Evolutionary conservation across 2,329 filamentous ascomycete genomes (phyloP), one percentile per base, ranked within the genome.

Genomic region (Stachybotrys chlorohalonatus): DNA sequence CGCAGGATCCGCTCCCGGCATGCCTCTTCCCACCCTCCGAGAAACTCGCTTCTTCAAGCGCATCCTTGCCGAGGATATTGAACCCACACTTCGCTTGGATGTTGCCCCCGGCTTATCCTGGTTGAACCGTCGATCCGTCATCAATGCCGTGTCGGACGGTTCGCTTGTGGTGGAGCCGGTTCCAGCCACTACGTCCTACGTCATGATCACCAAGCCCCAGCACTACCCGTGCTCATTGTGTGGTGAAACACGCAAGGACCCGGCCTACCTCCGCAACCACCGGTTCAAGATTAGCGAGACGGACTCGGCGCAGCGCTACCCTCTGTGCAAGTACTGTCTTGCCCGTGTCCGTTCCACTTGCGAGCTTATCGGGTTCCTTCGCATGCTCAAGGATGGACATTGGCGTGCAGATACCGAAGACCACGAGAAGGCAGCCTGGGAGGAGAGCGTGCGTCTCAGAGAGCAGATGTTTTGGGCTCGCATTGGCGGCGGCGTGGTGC

Each of bases 401-500:
- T 94, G 94, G 85, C 84, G 89, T 52, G 86, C 87, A 11, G 89
- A 92, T 50, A 89, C 88, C 55, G 83, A 87, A 46, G 90, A 94
- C 52, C 89, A 91, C 39, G 90, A 95, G 70, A 90, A 88, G 65
- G 83, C 84, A 31, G 90, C 91, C 0, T 99, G 94, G 94, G 93
- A 97, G 67, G 94, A 99, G 74, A 90, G 90, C 55, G 88, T 96
- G 11, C 83, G 87, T 32, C 72, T 97, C 51, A 81, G 94, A 52
- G 94, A 99, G 69, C 86, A 93, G 62, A 96, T 99, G 88, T 99
- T 99, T 68, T 99, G 94, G 94, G 84, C 89, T 52, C 83, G 94
- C 54, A 84, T 99, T 53, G 93, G 93, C 31, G 94, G 92, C 31
- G 94, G 94, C 13, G 90, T 99, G 2, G 74, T 97, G 11, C 94